These are phyloP conservation scores for Adansonia madagascariensis DNA, from an alignment of 441 rosid genomes.

Conservation along the genomic window DNA sequence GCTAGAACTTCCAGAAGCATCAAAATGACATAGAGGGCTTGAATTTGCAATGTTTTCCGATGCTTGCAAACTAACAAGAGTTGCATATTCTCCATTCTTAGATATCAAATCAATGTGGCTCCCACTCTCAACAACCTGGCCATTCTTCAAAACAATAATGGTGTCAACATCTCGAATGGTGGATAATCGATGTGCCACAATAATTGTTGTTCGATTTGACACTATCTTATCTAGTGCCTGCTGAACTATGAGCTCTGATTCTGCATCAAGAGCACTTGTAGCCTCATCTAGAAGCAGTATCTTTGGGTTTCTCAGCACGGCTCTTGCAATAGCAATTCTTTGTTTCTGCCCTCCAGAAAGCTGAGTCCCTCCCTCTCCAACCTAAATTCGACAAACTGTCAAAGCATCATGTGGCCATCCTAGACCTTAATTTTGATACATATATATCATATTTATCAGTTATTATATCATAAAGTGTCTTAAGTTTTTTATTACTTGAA, in stretches of 20 bases:
- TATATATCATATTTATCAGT: background rate
- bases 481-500: background rate
- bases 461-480: background rate
- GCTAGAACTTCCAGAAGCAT: conserved; percentile 43
- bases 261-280: conserved; percentile 83
- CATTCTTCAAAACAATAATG: conserved; percentile 62
- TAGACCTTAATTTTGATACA: background rate
- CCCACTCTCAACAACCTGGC: conserved; percentile 66
- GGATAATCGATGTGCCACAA: conserved; percentile 70
- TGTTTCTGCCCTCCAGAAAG: conserved; percentile 91
- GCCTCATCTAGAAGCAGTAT: conserved; percentile 81
- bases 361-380: conserved; percentile 91
- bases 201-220: conserved; percentile 63
- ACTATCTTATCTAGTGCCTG: conserved; percentile 66
- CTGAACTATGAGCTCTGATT: conserved; percentile 74
- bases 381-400: conserved; percentile 43
- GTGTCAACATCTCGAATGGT: conserved; percentile 67
- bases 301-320: conserved; percentile 46
- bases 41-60: conserved; percentile 40
- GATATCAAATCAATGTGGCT: conserved; percentile 59
- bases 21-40: conserved; percentile 42
- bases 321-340: conserved; percentile 75
- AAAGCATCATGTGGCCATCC: conserved; percentile 11
- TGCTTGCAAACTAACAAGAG: conserved; percentile 55
- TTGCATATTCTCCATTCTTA: conserved; percentile 65